These are phyloP conservation scores for Pugionium dolabratum DNA, from an alignment of 345 rosid species.

Conservation along the genomic window DNA sequence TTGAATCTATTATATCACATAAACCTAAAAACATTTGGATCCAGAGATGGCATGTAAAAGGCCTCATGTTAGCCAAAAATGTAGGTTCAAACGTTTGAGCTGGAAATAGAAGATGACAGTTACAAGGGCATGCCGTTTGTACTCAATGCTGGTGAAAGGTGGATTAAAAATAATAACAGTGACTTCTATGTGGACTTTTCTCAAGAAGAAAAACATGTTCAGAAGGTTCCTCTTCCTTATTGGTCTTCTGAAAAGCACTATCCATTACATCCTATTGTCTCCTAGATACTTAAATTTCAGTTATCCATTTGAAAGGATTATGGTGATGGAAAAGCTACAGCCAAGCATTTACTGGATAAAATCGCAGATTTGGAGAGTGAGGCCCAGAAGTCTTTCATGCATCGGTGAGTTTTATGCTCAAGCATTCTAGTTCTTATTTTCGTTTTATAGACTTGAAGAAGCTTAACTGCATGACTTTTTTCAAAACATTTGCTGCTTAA, in stretches of 20 bases:
- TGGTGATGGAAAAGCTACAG: conserved; percentile 85
- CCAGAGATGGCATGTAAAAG: conserved; percentile 28
- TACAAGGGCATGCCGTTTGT: conserved; percentile 95
- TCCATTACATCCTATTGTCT: conserved; percentile 16
- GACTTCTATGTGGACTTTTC: conserved; percentile 80
- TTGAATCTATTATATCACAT: conserved; percentile 20
- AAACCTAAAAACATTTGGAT: conserved; percentile 25
- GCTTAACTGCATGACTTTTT: conserved; percentile 6
- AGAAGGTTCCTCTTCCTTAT: conserved; percentile 59
- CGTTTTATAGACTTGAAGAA: conserved; percentile 13
- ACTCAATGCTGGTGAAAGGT: conserved; percentile 62
- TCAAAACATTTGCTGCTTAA: conserved; percentile 21
- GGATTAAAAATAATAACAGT: conserved; percentile 76
- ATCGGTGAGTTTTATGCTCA: conserved; percentile 63
- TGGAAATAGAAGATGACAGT: conserved; percentile 73
- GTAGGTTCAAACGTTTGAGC: conserved; percentile 74
- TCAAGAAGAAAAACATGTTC: conserved; percentile 52
- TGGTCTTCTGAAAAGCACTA: conserved; percentile 20
- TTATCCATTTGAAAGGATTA: conserved; percentile 53
- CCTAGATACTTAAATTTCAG: conserved; percentile 16
- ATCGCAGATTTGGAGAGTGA: conserved; percentile 80
- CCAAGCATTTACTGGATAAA: conserved; percentile 69
- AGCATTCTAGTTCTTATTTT: conserved; percentile 21
- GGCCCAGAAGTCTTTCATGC: conserved; percentile 99
- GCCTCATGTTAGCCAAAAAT: conserved; percentile 30